These are phyloP conservation scores for Neltuma alba DNA, from an alignment of 306 rosid species.

Conservation along the genomic window DNA sequence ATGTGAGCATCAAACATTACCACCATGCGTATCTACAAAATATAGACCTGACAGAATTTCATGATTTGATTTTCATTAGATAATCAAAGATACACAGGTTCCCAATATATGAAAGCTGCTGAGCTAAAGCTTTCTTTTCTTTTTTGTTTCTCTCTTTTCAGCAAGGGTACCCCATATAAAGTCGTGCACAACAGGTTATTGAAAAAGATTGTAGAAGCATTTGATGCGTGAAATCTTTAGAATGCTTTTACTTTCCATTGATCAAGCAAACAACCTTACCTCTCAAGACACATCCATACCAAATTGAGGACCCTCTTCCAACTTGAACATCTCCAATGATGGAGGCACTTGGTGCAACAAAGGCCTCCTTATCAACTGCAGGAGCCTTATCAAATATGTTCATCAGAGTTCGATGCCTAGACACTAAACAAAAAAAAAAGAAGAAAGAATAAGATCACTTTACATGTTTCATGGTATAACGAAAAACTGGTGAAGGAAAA, in stretches of 20 bases:
- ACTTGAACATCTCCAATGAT: slow-evolving; percentile 81
- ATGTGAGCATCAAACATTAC: slow-evolving; percentile 2
- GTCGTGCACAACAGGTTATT: background rate
- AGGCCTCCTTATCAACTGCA: slow-evolving; percentile 47
- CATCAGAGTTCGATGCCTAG: slow-evolving; percentile 94
- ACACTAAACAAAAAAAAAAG: slow-evolving; percentile 36
- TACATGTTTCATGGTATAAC: slow-evolving; percentile 20
- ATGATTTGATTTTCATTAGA: slow-evolving; percentile 19
- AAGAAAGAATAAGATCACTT: slow-evolving; percentile 1
- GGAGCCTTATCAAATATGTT: slow-evolving; percentile 91
- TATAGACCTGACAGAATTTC: background rate
- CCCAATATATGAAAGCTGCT: slow-evolving; percentile 23
- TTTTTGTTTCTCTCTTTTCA: too few species aligned
- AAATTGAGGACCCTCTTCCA: slow-evolving; percentile 85
- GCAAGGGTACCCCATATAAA: background rate
- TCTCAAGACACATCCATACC: slow-evolving; percentile 98
- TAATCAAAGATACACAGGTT: slow-evolving; percentile 5
- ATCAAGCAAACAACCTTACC: slow-evolving; percentile 48
- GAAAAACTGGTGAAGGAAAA: slow-evolving; percentile 8
- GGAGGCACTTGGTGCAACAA: slow-evolving; percentile 88
- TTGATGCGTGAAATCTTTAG: background rate
- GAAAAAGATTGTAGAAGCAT: background rate
- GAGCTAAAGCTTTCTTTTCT: slow-evolving; percentile 10
- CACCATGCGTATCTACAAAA: background rate
- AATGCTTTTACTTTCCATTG: slow-evolving; percentile 3